A percentile compares a stretch with the other conserved stretches of the same genome.
Evolutionary conservation across 768 basidiomycete genomes (phyloP).

Genomic region (Pleurotus sapidus): DNA sequence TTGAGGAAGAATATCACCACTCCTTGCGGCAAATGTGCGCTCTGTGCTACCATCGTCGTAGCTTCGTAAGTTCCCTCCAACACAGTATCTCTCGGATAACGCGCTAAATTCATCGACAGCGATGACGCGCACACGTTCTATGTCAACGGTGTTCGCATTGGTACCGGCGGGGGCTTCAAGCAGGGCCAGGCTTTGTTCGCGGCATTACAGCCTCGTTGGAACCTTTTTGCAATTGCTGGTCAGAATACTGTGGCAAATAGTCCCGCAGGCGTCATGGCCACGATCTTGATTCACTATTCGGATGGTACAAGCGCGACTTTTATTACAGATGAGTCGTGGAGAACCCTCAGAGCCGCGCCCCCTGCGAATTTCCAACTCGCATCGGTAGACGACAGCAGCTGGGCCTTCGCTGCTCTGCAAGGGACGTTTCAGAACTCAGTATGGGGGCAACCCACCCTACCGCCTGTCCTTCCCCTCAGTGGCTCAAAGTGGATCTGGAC

Average conservation of each 20-base stretch:
- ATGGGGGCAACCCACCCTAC: not conserved
- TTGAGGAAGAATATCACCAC: not conserved
- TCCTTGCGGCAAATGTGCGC: not conserved
- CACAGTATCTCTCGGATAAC: too few species aligned
- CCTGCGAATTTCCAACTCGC: not conserved
- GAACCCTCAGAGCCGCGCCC: not conserved
- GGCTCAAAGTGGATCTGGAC: slow-evolving; percentile 6
- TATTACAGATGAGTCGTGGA: slow-evolving; percentile 4
- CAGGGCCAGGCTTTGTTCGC: not conserved
- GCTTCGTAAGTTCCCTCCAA: not conserved
- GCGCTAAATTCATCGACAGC: not conserved
- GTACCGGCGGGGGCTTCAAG: not conserved
- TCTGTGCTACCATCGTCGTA: not conserved
- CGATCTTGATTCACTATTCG: not conserved
- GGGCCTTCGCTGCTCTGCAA: not conserved
- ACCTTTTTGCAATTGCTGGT: not conserved
- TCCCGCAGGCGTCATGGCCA: not conserved
- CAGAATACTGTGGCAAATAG: not conserved
- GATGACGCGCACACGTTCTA: not conserved
- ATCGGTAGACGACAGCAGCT: not conserved
- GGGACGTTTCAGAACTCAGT: not conserved
- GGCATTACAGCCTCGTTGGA: not conserved
- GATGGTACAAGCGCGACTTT: not conserved
- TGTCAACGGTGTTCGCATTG: not conserved
- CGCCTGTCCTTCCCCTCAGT: not conserved